These are phyloP conservation scores for Penicillium maclennaniae DNA, from an alignment of 495 filamentous ascomycete species.

Conservation along the genomic window DNA sequence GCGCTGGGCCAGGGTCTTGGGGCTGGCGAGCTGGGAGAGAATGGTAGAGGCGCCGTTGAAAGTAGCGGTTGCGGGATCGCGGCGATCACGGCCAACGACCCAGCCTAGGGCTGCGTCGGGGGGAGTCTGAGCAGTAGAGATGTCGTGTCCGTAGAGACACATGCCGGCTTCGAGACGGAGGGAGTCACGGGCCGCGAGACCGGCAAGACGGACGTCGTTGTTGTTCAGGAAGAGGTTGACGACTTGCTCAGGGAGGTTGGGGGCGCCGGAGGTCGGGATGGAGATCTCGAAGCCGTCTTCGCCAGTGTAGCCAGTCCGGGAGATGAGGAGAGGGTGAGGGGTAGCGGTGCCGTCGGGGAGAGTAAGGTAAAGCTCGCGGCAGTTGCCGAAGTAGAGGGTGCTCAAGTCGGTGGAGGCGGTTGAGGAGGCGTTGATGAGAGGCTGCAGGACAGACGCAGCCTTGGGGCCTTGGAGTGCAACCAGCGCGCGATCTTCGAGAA, in stretches of 20 bases:
- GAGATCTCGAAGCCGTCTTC: slow-evolving; percentile 98
- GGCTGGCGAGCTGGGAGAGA: slow-evolving; percentile 61
- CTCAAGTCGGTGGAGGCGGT: slow-evolving; percentile 52
- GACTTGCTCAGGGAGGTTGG: slow-evolving; percentile 40
- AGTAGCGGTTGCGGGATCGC: slow-evolving; percentile 47
- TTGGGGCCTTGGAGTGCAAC: slow-evolving; percentile 87
- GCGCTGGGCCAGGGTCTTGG: slow-evolving; percentile 67
- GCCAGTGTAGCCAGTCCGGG: slow-evolving; percentile 89
- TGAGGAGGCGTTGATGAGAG: slow-evolving; percentile 44
- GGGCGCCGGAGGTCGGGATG: slow-evolving; percentile 52
- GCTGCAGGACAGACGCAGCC: slow-evolving; percentile 59
- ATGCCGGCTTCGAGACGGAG: slow-evolving; percentile 93
- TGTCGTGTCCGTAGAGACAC: slow-evolving; percentile 97
- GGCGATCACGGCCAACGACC: slow-evolving; percentile 77
- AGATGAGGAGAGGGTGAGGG: slow-evolving; percentile 64
- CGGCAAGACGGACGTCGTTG: slow-evolving; percentile 70
- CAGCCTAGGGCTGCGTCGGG: slow-evolving; percentile 79
- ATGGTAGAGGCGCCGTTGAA: slow-evolving; percentile 77
- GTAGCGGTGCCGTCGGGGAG: slow-evolving; percentile 41
- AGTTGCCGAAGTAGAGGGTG: slow-evolving; percentile 77
- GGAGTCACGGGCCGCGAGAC: slow-evolving; percentile 86
- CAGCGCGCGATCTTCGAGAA: slow-evolving; percentile 63
- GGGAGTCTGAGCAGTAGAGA: slow-evolving; percentile 84
- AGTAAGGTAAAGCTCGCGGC: slow-evolving; percentile 52
- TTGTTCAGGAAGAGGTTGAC: slow-evolving; percentile 61